A percentile compares a stretch with the other conserved stretches of the same genome.
Conservation (phyloP, 192 early-diverging fungal genomes). For the Coemansia sp. region DNA sequence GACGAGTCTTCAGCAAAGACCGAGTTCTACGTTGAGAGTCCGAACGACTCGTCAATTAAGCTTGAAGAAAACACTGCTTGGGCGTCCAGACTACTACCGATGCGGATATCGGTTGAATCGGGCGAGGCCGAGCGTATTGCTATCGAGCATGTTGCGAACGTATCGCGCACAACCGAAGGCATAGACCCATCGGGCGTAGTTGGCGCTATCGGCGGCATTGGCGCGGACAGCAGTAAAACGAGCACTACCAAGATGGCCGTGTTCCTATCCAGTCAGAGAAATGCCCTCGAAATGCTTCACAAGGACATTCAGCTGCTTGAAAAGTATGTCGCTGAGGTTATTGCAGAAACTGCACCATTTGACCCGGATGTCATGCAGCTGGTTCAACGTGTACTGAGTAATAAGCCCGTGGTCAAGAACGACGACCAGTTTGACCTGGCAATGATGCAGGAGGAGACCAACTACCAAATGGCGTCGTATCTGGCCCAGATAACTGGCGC, state of each 20-base stretch:
- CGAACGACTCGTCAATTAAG: slow-evolving; percentile 1
- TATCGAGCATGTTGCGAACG: slow-evolving; percentile 42
- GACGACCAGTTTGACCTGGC: slow-evolving; percentile 46
- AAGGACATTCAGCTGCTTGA: slow-evolving; percentile 37
- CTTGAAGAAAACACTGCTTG: slow-evolving; percentile 10
- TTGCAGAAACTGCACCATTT: slow-evolving; percentile 29
- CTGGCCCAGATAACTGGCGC: slow-evolving; percentile 28
- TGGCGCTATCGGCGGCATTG: not conserved
- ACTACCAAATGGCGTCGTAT: slow-evolving; percentile 39
- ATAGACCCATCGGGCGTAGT: slow-evolving; percentile 8
- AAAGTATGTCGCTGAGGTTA: slow-evolving; percentile 45
- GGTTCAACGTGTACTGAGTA: slow-evolving; percentile 49
- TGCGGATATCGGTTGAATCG: slow-evolving; percentile 36
- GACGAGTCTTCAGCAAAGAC: not conserved
- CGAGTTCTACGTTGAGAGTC: slow-evolving; percentile 12
- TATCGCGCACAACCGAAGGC: slow-evolving; percentile 14
- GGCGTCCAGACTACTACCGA: slow-evolving; percentile 39
- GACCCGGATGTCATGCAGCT: slow-evolving; percentile 48
- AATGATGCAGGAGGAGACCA: slow-evolving; percentile 46
- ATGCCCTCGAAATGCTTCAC: slow-evolving; percentile 47
- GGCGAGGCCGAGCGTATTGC: slow-evolving; percentile 53
- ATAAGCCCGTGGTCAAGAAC: slow-evolving; percentile 32
- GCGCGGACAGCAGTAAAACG: not conserved
- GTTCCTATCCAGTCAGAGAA: slow-evolving; percentile 45
- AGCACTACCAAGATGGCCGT: slow-evolving; percentile 27